Percentiles rank a stretch among this genome's conserved stretches.
Evolutionary conservation across 2,329 filamentous ascomycete genomes (phyloP).

Genomic region (Penicillium capsulatum): DNA sequence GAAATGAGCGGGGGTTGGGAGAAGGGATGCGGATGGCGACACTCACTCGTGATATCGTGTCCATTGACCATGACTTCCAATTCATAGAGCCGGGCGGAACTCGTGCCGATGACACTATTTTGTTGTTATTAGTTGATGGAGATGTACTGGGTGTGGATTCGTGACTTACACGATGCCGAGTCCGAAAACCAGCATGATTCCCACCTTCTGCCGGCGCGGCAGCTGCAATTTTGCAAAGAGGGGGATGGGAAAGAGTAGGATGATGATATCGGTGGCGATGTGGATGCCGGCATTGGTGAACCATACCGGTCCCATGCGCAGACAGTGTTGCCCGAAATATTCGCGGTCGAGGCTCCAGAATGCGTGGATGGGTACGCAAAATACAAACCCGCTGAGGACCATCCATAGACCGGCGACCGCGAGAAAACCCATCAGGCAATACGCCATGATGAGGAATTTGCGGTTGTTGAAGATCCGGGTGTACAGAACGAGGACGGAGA

Average conservation of each 20-base stretch:
- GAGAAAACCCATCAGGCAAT: slow-evolving; percentile 18
- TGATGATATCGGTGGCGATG: slow-evolving; percentile 24
- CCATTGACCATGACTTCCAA: slow-evolving; percentile 14
- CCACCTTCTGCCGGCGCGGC: slow-evolving; percentile 21
- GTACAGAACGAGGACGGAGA: slow-evolving; percentile 32
- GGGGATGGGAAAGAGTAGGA: slow-evolving; percentile 28
- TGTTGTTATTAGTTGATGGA: not conserved
- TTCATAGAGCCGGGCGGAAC: slow-evolving; percentile 23
- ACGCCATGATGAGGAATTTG: slow-evolving; percentile 19
- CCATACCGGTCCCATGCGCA: slow-evolving; percentile 23
- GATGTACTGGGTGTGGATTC: not conserved
- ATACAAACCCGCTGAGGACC: slow-evolving; percentile 24
- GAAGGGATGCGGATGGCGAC: not conserved
- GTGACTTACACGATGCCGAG: slow-evolving; percentile 27
- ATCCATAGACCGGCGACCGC: slow-evolving; percentile 26
- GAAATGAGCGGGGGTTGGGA: not conserved
- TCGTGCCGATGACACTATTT: slow-evolving; percentile 28
- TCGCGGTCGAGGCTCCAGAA: slow-evolving; percentile 21
- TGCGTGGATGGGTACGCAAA: slow-evolving; percentile 23
- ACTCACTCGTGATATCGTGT: slow-evolving; percentile 21
- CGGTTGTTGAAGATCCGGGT: slow-evolving; percentile 28
- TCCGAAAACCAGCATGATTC: slow-evolving; percentile 26
- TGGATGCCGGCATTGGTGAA: slow-evolving; percentile 29
- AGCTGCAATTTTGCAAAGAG: slow-evolving; percentile 21
- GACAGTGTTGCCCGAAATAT: slow-evolving; percentile 11